A percentile compares a stretch with the other conserved stretches of the same genome.
phyloP scores from a whole-genome alignment of 345 rosid genomes.

The Salix dunnii region DNA sequence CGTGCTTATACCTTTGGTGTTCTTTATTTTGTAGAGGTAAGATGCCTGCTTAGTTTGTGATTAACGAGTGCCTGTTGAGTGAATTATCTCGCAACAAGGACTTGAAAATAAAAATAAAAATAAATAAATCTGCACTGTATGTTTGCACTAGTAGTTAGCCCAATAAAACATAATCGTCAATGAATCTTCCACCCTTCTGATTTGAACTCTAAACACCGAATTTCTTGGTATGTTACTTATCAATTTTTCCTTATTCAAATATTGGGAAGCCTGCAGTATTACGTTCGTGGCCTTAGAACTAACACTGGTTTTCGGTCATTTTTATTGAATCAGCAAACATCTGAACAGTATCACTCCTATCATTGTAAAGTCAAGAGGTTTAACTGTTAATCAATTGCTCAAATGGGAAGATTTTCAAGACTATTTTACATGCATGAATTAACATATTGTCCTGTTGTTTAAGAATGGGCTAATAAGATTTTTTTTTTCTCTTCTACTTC shows the following conservation, averaged over 20 bases:
- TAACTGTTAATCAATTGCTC: neutral
- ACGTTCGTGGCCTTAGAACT: neutral
- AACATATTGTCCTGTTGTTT: neutral
- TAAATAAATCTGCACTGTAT: too few species aligned
- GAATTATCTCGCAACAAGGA: neutral
- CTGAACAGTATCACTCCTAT: neutral
- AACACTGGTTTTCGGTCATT: neutral
- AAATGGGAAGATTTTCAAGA: neutral
- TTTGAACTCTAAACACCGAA: neutral
- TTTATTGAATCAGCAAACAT: neutral
- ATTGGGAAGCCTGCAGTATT: neutral
- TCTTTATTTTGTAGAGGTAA: constrained; percentile 86
- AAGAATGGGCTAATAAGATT: neutral
- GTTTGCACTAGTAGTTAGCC: too few species aligned
- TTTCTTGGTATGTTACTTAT: neutral
- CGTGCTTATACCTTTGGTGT: constrained; percentile 93
- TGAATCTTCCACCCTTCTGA: neutral
- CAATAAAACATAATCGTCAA: too few species aligned
- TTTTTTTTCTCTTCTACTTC: neutral
- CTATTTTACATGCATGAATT: too few species aligned
- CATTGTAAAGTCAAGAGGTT: neutral
- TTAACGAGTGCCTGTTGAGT: neutral
- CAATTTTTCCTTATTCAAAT: neutral
- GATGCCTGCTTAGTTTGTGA: neutral
- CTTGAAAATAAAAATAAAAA: too few species aligned